Evolutionary conservation across 306 rosid species (phyloP).

Genomic region (Corylus heterophylla): DNA sequence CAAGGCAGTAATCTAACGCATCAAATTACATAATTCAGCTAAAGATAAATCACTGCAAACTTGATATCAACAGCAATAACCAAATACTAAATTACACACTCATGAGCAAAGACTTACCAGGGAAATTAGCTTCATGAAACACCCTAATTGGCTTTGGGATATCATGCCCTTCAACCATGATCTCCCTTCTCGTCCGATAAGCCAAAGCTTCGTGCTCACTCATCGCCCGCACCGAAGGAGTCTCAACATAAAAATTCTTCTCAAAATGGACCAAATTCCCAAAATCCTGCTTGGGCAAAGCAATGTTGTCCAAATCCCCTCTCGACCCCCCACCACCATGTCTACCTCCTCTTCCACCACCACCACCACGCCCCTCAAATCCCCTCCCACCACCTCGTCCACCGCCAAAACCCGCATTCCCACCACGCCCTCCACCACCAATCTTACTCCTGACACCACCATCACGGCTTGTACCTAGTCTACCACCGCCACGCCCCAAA

Average conservation of each 20-base stretch:
- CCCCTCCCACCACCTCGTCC: slow-evolving; percentile 43
- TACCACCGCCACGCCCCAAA: slow-evolving; percentile 14
- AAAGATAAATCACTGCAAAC: background rate
- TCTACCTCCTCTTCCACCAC: slow-evolving; percentile 64
- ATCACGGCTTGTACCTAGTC: slow-evolving; percentile 32
- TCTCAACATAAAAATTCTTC: slow-evolving; percentile 76
- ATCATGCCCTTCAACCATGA: slow-evolving; percentile 83
- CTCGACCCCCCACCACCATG: slow-evolving; percentile 61
- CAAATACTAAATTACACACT: background rate
- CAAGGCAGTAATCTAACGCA: slow-evolving; percentile 73
- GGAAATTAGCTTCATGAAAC: slow-evolving; percentile 78
- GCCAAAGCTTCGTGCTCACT: slow-evolving; percentile 63
- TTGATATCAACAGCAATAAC: background rate
- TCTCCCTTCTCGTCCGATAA: slow-evolving; percentile 65
- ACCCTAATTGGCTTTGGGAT: slow-evolving; percentile 71
- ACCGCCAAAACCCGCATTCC: slow-evolving; percentile 23
- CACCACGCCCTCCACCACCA: slow-evolving; percentile 46
- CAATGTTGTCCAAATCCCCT: slow-evolving; percentile 72
- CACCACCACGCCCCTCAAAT: slow-evolving; percentile 32
- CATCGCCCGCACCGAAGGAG: slow-evolving; percentile 62
- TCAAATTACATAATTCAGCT: slow-evolving; percentile 19
- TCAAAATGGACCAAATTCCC: slow-evolving; percentile 80
- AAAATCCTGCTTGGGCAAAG: slow-evolving; percentile 82
- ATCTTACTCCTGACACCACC: slow-evolving; percentile 42
- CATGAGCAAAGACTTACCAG: slow-evolving; percentile 54